Percentiles rank a stretch among this genome's conserved stretches.
Evolutionary conservation across 768 basidiomycete species (phyloP).

Genomic region (Royoungia palumana): DNA sequence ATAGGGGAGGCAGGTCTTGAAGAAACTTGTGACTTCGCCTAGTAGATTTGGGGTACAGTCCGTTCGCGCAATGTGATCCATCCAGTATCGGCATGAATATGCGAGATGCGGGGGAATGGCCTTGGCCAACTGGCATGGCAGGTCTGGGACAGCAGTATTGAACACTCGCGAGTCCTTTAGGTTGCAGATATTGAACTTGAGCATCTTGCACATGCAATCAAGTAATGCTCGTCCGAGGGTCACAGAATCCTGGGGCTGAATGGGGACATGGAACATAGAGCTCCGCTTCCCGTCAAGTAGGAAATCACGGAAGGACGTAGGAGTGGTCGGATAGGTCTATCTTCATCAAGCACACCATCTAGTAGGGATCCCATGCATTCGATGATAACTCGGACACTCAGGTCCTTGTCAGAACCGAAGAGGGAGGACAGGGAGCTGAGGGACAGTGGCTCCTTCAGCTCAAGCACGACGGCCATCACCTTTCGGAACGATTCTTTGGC

Average conservation of each 20-base stretch:
- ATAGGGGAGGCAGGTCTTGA: slow-evolving; percentile 1
- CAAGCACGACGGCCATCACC: neutral
- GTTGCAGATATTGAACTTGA: slow-evolving; percentile 6
- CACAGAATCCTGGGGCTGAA: neutral
- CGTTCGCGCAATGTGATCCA: neutral
- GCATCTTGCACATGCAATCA: neutral
- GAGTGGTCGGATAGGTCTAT: no score
- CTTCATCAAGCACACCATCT: neutral
- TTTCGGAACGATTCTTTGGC: neutral
- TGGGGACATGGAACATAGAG: neutral
- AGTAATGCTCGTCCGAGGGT: neutral
- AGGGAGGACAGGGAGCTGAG: neutral
- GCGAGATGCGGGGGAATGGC: neutral
- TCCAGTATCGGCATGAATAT: neutral
- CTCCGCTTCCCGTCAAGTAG: neutral
- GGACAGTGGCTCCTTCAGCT: neutral
- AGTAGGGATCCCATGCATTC: neutral
- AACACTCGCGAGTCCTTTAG: neutral
- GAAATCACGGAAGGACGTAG: no score
- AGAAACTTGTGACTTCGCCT: neutral
- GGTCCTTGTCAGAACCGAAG: neutral
- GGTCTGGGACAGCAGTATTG: neutral
- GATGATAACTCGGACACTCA: neutral
- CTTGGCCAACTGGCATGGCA: neutral
- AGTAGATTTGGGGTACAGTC: neutral